A percentile compares a stretch with the other conserved stretches of the same genome.
Evolutionary conservation across 352 stramenopile genomes (phyloP).

Genomic region (Globisporangium apiculatum): DNA sequence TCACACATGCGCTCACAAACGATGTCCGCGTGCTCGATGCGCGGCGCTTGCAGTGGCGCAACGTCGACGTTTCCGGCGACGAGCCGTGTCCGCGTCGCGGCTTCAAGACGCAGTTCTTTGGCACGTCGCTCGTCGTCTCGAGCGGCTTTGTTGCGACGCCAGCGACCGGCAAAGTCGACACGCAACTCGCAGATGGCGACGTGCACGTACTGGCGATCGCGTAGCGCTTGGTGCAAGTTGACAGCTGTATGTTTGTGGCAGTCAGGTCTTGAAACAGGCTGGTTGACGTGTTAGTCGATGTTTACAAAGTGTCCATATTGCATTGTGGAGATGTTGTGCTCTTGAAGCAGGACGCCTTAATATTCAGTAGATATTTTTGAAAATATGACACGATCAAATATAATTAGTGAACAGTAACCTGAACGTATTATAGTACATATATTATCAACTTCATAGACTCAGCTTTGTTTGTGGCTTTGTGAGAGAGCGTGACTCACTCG

Average conservation of each 20-base stretch:
- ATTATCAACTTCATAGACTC: no score
- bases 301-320: no score
- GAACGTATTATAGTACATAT: background rate
- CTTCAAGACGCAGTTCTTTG: slow-evolving; percentile 80
- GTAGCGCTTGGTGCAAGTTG: background rate
- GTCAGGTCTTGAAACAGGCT: no score
- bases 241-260: no score
- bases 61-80: slow-evolving; percentile 23
- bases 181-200: slow-evolving; percentile 53
- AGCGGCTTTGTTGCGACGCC: slow-evolving; percentile 53
- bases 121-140: slow-evolving; percentile 64
- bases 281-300: no score
- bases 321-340: background rate
- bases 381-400: background rate
- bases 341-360: background rate
- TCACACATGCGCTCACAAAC: slow-evolving; percentile 36
- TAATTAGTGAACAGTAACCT: background rate
- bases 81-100: slow-evolving; percentile 47
- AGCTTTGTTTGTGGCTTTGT: background rate
- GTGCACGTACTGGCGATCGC: slow-evolving; percentile 35
- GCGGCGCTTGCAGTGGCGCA: slow-evolving; percentile 22
- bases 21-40: slow-evolving; percentile 44
- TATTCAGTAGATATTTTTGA: background rate
- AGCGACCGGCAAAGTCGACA: slow-evolving; percentile 31
- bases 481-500: background rate